Evolutionary conservation across 2,329 filamentous ascomycete genomes (phyloP), one percentile per base, ranked within the genome.

Genomic region (Penicillium occitanis): DNA sequence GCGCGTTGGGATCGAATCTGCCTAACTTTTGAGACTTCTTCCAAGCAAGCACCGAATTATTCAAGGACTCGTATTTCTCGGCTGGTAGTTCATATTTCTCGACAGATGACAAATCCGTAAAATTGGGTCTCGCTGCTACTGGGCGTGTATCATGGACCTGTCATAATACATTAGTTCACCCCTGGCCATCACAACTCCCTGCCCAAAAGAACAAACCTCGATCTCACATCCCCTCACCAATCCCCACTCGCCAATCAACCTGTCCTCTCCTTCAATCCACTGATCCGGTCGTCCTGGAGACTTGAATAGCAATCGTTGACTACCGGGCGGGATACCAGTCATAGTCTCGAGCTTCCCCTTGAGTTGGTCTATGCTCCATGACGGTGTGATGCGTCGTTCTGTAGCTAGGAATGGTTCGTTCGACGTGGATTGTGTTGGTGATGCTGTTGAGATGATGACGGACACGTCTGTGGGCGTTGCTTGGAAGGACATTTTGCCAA

Each of bases 11-110:
- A 75, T 98, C 92, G 79, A 99, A 99, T 42, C 95, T 91, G 61
- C 95, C 95, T n/a, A 98, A 87, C 77, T 96, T 93, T 78, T 97
- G 89, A n/a, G 88, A 83, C 81, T 91, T 94, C 81, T 99, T 99
- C 93, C 93, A 98, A 5, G 93, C 91, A 28, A 97, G 86, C 14
- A 99, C 95, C 3, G 91, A 94, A 79, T 97, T 92, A 51, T 88
- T 84, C 74, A 93, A 92, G 73, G 88, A 87, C 76, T 93, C 92
- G 80, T 99, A 99, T 74, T 93, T 90, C 60, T 89, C 85, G 62
- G 86, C 84, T n/a, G 93, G 91, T 85, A 99, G 90, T 69, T 90
- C 87, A 78, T 95, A 98, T 81, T 97, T 97, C 65, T 93, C 88
- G 5, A 97, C 92, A 10, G 87, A 85, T 51, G 90, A 90, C 53